Evolutionary conservation across 208 protist species (phyloP).

Genomic region (Acanthamoeba castellanii): DNA sequence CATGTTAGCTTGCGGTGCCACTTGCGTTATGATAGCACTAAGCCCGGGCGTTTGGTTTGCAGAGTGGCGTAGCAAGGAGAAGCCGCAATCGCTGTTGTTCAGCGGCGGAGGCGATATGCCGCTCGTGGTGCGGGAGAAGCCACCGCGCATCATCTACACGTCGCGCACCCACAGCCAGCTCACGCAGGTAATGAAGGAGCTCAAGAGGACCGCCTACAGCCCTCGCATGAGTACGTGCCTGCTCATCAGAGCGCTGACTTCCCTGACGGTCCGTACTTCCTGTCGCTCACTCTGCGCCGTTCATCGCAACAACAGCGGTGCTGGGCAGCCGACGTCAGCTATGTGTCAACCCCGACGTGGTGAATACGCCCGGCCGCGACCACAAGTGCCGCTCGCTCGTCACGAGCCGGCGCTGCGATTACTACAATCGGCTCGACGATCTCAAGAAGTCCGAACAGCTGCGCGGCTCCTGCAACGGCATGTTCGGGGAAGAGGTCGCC

Average conservation of each 20-base stretch:
- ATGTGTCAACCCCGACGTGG: slow-evolving; percentile 94
- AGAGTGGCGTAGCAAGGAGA: background rate
- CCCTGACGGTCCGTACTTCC: background rate
- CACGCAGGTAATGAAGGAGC: slow-evolving; percentile 94
- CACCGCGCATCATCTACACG: slow-evolving; percentile 94
- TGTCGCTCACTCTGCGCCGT: background rate
- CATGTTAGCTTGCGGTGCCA: background rate
- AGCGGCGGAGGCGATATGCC: slow-evolving; percentile 34
- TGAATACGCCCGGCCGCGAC: background rate
- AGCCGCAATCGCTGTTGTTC: background rate
- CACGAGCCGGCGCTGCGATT: background rate
- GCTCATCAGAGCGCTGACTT: no score
- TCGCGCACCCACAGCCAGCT: slow-evolving; percentile 98
- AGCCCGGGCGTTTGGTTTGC: background rate
- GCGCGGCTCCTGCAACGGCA: background rate
- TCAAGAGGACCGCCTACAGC: slow-evolving; percentile 93
- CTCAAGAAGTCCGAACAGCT: slow-evolving; percentile 29
- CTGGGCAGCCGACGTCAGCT: slow-evolving; percentile 95
- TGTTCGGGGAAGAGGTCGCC: background rate
- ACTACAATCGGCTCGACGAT: slow-evolving; percentile 54
- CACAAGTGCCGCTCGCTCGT: slow-evolving; percentile 62
- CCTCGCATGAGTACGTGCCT: slow-evolving; percentile 67
- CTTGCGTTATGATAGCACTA: background rate
- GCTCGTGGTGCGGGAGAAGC: slow-evolving; percentile 56
- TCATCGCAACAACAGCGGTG: slow-evolving; percentile 80